Evolutionary conservation across 768 basidiomycete species (phyloP), one percentile per base, ranked within the genome.

Genomic region (Mycena kentingensis): DNA sequence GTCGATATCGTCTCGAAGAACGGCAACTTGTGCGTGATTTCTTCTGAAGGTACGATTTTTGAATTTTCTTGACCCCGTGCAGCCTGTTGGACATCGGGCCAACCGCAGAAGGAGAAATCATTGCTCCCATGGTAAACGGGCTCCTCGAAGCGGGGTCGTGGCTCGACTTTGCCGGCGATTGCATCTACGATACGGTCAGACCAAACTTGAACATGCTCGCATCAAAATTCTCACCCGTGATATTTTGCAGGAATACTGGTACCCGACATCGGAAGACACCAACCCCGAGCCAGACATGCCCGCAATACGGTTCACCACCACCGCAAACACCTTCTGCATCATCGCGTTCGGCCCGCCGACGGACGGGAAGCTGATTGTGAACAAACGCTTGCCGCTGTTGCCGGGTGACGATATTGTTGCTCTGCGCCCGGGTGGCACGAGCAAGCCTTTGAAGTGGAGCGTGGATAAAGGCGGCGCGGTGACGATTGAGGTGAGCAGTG

Each of bases 1-100:
- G 75, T 80, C 25, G 81, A 84, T 54, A 76, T 84, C 53, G 82
- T 77, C 18, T 79, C 81, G 25, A 84, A 84, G 70, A 81, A 81
- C 52, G 83, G 84, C 12, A 83, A 85, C 60, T 84, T 76, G 80
- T 80, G 56, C 60, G 77, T 60, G 6, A 22, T 37, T 25, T 5
- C 22, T 35, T 15, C 22, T 41, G 32, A 6, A 4, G 12, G 47
- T 37, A 15, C 28, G 8, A 21, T 46, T 41, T 18, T 51, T 39
- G 12, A 16, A 28, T 16, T 32, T 46, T 44, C 21, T 61, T 39
- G 41, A 28, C 15, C 10, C n/a, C 11, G 27, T 18, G 16, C 46
- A 81, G 80, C 55, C 65, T 83, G 19, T 62, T 83, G 2, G 77
- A 83, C 31, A 60, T 83, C 16, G 80, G 82, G 0, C 82, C 82